Evolutionary conservation across 345 rosid species (phyloP), one percentile per base, ranked within the genome.

Genomic region (Brassica incana): DNA sequence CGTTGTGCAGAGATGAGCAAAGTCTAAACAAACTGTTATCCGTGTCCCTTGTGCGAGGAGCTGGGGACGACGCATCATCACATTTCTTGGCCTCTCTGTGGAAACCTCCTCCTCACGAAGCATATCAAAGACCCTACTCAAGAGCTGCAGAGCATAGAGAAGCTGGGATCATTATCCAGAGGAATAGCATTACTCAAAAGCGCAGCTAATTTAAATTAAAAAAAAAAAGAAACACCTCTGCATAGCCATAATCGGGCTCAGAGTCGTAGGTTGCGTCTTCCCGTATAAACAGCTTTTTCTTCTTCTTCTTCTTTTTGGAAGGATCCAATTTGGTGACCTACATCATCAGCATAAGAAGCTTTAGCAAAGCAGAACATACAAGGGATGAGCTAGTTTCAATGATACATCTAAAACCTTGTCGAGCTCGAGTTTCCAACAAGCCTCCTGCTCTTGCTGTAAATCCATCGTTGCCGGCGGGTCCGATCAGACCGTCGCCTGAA

Each of bases 1-100:
- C 95, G 88, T 90, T 82, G 78, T 91, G 89, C 99, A 95, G 74
- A 95, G 96, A 85, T 91, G 88, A 92, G 85, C 88, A 79, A 92
- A 92, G 83, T 95, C 93, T 80, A 89, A 88, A 76, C 94, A 90
- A 50, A 88, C 85, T 20, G 98, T 91, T 74, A 85, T 91, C 86
- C 88, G 92, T 66, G 95, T 90, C 56, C 96, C 98, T 76, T 91
- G 88, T 48, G 88, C 92, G 66, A 91, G 91, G 64, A 95, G 94
- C 75, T 88, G 93, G 11, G 97, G 99, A 65, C 90, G 99, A 67
- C 91, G 92, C 81, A 92, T 86, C 93, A 91, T 90, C 66, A 87
- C 94, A 45, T 91, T 90, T 83, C 97, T 89, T 23, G 92, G 88
- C 84, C 87, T 90, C 77, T 92, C 98, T 59, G 93, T 89, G 6